phyloP scores from a whole-genome alignment of 148 eudicot species.

The Dianthus caryophyllus region DNA sequence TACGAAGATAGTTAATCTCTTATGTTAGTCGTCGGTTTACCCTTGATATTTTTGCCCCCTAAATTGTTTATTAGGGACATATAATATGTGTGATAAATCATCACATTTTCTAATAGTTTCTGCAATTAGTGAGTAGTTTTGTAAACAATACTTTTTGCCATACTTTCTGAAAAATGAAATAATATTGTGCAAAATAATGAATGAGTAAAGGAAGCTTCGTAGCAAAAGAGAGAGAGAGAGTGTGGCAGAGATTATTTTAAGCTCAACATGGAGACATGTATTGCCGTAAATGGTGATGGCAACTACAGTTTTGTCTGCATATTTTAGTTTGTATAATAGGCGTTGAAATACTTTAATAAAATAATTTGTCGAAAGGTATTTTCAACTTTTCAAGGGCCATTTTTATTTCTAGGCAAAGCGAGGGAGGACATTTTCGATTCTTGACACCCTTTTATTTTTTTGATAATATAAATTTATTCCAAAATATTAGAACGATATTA shows the following conservation, averaged over 20 bases:
- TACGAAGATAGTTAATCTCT: too few species aligned
- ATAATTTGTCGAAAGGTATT: not conserved
- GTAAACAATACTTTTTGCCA: not conserved
- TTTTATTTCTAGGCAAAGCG: too few species aligned
- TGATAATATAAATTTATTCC: too few species aligned
- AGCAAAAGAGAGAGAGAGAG: constrained; percentile 1
- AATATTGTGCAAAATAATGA: not conserved
- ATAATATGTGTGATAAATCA: not conserved
- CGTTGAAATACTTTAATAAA: not conserved
- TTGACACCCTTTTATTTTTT: too few species aligned
- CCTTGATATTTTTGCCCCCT: too few species aligned
- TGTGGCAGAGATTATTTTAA: constrained; percentile 1
- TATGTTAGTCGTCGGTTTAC: too few species aligned
- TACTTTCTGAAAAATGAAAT: not conserved
- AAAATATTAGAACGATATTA: too few species aligned
- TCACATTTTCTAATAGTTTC: not conserved
- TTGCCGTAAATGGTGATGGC: constrained; percentile 12
- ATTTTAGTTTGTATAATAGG: not conserved
- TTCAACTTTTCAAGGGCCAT: too few species aligned
- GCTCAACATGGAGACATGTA: constrained; percentile 11
- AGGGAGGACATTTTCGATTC: not conserved
- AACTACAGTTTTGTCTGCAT: constrained; percentile 4
- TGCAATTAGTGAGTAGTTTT: constrained; percentile 5
- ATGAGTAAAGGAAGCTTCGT: constrained; percentile 2
- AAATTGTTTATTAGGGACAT: too few species aligned